Base-by-base conservation (phyloP, 768 basidiomycete genomes). In the Wakefieldia striispora region DNA sequence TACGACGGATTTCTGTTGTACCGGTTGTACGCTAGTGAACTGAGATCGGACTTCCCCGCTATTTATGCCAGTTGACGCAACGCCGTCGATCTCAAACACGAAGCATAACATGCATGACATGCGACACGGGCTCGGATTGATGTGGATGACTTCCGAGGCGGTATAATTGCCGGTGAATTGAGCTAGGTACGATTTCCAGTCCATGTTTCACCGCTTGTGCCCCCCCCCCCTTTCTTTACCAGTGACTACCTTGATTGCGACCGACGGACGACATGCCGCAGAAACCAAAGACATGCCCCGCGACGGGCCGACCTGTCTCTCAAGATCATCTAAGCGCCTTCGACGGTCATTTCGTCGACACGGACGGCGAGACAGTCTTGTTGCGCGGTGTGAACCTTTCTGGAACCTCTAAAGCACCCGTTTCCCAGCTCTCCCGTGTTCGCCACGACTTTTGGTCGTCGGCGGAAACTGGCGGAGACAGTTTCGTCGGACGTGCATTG, bases 351-450 rank as follows among this genome's bases (percentile, higher is more conserved):
- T 92, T 92, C 59, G 80, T 90, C 61, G 90, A 92, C 68, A 75
- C 75, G 47, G 67, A 74, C 45, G 88, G 91, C 19, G 81, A 93
- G 39, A 86, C 86, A 0, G 68, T 95, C 19, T 74, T 97, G 16
- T 75, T 99, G 0, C 82, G 95, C 44, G 97, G 97, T 16, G 89
- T 97, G 39, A 99, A 99, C 66, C 80, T 98, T 39, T 87, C 91
- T 12, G 91, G 91, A 7, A 84, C 91, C 1, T 81, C 86, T 40
- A 99, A 99, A 64, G 83, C 88, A 0, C 94, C 95, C 0, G 64
- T 82, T 1, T 80, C 75, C 41, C 77, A 81, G 47, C 89, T 84
- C 0, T 86, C 86, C 0, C 78, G 88, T 50, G 57, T 81, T 24
- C 74, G 83, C 3, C 80, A 89, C 1, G 83, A 76, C n/a, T 91